A percentile compares a stretch with the other conserved stretches of the same genome.
Evolutionary conservation across 495 filamentous ascomycete species (phyloP).

Genomic region (Neurospora discreta): DNA sequence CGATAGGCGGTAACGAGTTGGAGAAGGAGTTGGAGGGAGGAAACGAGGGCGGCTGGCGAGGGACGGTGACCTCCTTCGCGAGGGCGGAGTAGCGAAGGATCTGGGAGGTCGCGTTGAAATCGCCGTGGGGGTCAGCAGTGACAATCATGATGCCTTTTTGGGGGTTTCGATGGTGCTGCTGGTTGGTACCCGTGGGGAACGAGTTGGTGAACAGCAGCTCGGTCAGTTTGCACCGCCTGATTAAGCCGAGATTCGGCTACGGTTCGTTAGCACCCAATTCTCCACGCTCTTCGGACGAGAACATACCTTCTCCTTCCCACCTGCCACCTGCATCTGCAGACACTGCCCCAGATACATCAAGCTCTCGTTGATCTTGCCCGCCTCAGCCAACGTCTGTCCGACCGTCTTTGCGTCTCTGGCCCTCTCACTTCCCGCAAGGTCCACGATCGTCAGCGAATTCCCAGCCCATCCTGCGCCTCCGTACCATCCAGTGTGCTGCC

Average conservation of each 20-base stretch:
- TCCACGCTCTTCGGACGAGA: neutral
- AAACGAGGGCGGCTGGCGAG: slow-evolving; percentile 36
- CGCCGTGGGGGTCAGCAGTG: slow-evolving; percentile 84
- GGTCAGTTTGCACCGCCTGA: slow-evolving; percentile 92
- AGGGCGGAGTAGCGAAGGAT: slow-evolving; percentile 92
- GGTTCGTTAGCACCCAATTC: slow-evolving; percentile 9
- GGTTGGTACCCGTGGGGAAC: slow-evolving; percentile 55
- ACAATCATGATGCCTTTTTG: slow-evolving; percentile 95
- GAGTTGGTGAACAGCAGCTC: slow-evolving; percentile 94
- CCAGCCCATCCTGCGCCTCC: slow-evolving; percentile 55
- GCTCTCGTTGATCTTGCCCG: slow-evolving; percentile 94
- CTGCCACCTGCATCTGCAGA: slow-evolving; percentile 83
- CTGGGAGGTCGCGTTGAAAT: slow-evolving; percentile 94
- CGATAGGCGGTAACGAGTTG: slow-evolving; percentile 16
- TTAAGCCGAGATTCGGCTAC: slow-evolving; percentile 71
- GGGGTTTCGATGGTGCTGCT: slow-evolving; percentile 36
- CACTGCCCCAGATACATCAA: slow-evolving; percentile 98
- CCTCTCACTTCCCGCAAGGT: slow-evolving; percentile 88
- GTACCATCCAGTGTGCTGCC: slow-evolving; percentile 29
- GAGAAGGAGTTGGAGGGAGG: slow-evolving; percentile 26
- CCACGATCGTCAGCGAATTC: slow-evolving; percentile 78
- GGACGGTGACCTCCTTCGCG: slow-evolving; percentile 86
- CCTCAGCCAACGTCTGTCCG: slow-evolving; percentile 83
- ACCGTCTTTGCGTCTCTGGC: slow-evolving; percentile 88
- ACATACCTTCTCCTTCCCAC: slow-evolving; percentile 59